These are phyloP conservation scores for Delphinella strobiligena DNA, from an alignment of 2,329 filamentous ascomycete genomes.

Conservation along the genomic window DNA sequence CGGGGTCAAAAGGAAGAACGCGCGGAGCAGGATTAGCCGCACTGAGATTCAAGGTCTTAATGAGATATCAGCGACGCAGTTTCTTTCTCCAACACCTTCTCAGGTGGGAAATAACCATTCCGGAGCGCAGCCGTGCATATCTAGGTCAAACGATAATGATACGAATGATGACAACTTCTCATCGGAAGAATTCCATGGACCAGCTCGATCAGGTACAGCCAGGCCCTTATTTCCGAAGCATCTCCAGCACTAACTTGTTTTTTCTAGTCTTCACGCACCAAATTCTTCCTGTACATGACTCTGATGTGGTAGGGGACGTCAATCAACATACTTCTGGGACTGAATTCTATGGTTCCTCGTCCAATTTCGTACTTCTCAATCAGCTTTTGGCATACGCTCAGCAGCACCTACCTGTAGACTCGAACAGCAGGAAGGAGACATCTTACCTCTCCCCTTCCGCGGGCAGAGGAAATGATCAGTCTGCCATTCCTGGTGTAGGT, in stretches of 20 bases:
- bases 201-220: too few relatives aligned
- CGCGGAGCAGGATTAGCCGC: too few relatives aligned
- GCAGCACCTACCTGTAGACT: not conserved
- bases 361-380: conserved; percentile 9
- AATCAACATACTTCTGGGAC: conserved; percentile 11
- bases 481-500: conserved; percentile 1
- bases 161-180: too few relatives aligned
- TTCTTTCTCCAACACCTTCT: too few relatives aligned
- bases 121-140: too few relatives aligned
- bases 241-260: too few relatives aligned
- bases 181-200: too few relatives aligned
- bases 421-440: not conserved
- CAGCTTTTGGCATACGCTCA: conserved; percentile 7
- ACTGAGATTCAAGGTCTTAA: too few relatives aligned
- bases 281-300: not conserved
- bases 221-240: too few relatives aligned
- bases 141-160: too few relatives aligned
- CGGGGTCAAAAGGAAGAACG: conserved; percentile 1
- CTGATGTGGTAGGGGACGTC: conserved; percentile 9
- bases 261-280: not conserved
- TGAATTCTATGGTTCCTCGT: conserved; percentile 10
- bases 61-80: too few relatives aligned
- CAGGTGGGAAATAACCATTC: too few relatives aligned
- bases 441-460: not conserved
- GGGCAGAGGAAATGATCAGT: not conserved